Base-by-base conservation (phyloP, 352 stramenopile species). In the Aphanomyces stellatus region DNA sequence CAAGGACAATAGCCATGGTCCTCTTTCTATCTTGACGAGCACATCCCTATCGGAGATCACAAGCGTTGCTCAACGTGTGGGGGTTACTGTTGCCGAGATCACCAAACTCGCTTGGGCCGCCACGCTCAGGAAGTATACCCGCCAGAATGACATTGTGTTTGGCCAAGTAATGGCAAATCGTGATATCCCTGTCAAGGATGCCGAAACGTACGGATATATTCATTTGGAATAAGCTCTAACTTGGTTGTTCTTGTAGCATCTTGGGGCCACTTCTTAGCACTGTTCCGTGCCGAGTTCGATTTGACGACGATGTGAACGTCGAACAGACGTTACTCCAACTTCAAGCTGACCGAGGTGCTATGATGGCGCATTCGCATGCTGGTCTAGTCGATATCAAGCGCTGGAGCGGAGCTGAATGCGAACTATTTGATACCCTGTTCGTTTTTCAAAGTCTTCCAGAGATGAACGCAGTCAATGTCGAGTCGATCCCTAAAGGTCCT, bases 81-180 rank as follows among this genome's bases (percentile, higher is more conserved):
- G 19, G 8, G 15, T 34, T 13, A 57, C 49, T 5, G 25, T 57
- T 13, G 49, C 49, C 5, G 30, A 33, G 7, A 7, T 57, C 15
- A 34, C 49, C 25, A 57, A 57, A 28, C 19, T 57, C 19, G 49
- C 49, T n/a, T 57, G 49, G 49, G 49, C 49, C 10, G 49, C 30
- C 5, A 57, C 49, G 4, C 49, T 57, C 3, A 13, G 49, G 15
- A 57, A 57, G 19, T 57, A 35, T 28, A 40, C 30, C 15, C 49
- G 25, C 3, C 49, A 34, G 15, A 34, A 57, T 28, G 49, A 57
- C 49, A 28, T 57, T 30, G 49, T 57, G 7, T 40, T 57, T 33
- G 49, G 49, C 49, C 15, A 57, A n/a, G 49, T 57, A 17, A 35
- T 57, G 49, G 24, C 49, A 28, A 57, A 57, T 28, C 49, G 49